Evolutionary conservation across 805 yeast genomes (phyloP), one percentile per base, ranked within the genome.

Genomic region (Brettanomyces nanus): DNA sequence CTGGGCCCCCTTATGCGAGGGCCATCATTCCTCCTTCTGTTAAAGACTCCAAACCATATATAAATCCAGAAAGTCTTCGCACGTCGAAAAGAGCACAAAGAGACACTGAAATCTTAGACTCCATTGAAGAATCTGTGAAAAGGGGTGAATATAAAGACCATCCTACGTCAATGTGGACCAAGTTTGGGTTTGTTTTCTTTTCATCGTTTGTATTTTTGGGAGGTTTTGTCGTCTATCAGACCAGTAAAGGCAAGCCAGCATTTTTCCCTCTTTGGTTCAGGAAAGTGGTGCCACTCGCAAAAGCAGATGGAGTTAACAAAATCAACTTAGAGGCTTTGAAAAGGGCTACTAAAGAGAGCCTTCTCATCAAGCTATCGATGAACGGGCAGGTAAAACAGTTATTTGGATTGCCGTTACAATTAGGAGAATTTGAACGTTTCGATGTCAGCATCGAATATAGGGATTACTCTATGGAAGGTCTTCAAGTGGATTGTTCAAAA

Each of bases 211-310:
- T 53, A 0, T 41, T 51, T 14, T 36, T 53, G 4, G 47, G 52
- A 1, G 57, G 59, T 1, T 57, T 55, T 31, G 44, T 58, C 4
- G 46, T 42, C 9, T 59, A 53, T 42, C 58, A 58, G 38, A 52
- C 59, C 0, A 38, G 35, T 19, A 42, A 56, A 14, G 56, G 48
- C 7, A 45, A 51, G 29, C 56, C 60, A 10, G 58, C 56, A 0
- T 60, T 58, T 34, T 42, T 62, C 28, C 66, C 66, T 3, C 30
- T 61, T 10, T 45, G 52, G 40, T 45, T 56, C 34, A 46, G 52
- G 11, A 54, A 53, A 13, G 45, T 51, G 6, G 33, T 58, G 3
- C 56, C 56, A 3, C 39, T 54, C 31, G 48, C 43, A 13, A 40
- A 51, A 27, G 57, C 54, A 15, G 40, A 43, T 5, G 57, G 52